Percentiles rank a stretch among this genome's conserved stretches.
Evolutionary conservation across 805 yeast genomes (phyloP).

Genomic region (Lachancea cidri): DNA sequence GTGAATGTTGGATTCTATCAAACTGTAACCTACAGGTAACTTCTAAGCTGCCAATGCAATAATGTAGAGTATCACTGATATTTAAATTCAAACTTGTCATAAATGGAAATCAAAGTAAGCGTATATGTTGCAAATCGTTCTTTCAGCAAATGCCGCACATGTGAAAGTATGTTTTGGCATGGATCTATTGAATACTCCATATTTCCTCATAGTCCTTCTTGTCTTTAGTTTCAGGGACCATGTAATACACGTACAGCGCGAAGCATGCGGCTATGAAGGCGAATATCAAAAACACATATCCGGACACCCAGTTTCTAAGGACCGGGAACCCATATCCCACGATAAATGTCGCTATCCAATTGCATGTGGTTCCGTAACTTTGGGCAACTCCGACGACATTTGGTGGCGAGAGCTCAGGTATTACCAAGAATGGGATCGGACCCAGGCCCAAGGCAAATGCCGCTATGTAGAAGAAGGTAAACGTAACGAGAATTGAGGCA

Average conservation of each 20-base stretch:
- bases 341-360: constrained; percentile 85
- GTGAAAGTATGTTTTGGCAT: neutral
- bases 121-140: no score
- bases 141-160: no score
- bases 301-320: constrained; percentile 60
- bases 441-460: constrained; percentile 91
- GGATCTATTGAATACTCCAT: constrained; percentile 14
- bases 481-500: constrained; percentile 49
- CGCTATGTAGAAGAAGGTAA: constrained; percentile 70
- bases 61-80: no score
- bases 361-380: constrained; percentile 84
- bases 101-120: neutral
- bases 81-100: no score
- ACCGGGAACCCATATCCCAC: constrained; percentile 81
- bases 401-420: constrained; percentile 82
- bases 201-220: constrained; percentile 17
- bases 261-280: constrained; percentile 51
- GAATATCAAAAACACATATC: constrained; percentile 72
- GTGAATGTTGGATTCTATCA: no score
- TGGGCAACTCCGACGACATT: constrained; percentile 84
- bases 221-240: constrained; percentile 63
- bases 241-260: constrained; percentile 34
- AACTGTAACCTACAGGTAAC: no score
- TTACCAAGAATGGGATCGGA: constrained; percentile 87
- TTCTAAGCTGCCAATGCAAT: no score